A percentile compares a stretch with the other conserved stretches of the same genome.
Evolutionary conservation across 1,139 yeast species (phyloP).

Genomic region (Eremothecium gossypii): DNA sequence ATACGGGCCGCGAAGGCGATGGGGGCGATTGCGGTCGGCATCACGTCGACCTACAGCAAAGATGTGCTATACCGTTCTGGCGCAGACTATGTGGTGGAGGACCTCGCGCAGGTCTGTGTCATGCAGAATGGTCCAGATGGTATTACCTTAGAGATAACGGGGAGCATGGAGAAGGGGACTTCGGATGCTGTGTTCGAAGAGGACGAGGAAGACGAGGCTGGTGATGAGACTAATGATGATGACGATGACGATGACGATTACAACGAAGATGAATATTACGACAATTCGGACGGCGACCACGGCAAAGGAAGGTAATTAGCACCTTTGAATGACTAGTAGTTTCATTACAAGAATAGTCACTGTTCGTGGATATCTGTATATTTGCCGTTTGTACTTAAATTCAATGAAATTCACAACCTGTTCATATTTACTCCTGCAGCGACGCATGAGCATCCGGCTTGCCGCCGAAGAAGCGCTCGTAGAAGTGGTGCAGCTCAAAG

Average conservation of each 20-base stretch:
- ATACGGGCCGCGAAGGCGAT: slow-evolving; percentile 69
- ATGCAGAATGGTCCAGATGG: slow-evolving; percentile 15
- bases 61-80: slow-evolving; percentile 56
- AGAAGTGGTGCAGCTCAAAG: slow-evolving; percentile 62
- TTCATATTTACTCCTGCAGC: too few species aligned
- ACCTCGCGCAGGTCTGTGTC: slow-evolving; percentile 40
- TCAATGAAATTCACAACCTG: too few species aligned
- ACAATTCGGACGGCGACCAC: neutral
- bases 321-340: too few species aligned
- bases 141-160: slow-evolving; percentile 18
- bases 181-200: slow-evolving; percentile 1
- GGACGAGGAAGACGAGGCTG: slow-evolving; percentile 1
- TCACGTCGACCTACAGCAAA: slow-evolving; percentile 61
- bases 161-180: slow-evolving; percentile 1
- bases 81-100: slow-evolving; percentile 65
- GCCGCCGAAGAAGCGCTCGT: slow-evolving; percentile 26
- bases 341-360: too few species aligned
- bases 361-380: too few species aligned
- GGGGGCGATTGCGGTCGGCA: slow-evolving; percentile 66
- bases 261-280: neutral
- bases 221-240: slow-evolving; percentile 2
- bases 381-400: too few species aligned
- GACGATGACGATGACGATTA: slow-evolving; percentile 4
- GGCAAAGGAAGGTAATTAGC: neutral
- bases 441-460: neutral